Conservation (phyloP, 495 filamentous ascomycete species). For the Aspergillus sclerotiicarbonarius region DNA sequence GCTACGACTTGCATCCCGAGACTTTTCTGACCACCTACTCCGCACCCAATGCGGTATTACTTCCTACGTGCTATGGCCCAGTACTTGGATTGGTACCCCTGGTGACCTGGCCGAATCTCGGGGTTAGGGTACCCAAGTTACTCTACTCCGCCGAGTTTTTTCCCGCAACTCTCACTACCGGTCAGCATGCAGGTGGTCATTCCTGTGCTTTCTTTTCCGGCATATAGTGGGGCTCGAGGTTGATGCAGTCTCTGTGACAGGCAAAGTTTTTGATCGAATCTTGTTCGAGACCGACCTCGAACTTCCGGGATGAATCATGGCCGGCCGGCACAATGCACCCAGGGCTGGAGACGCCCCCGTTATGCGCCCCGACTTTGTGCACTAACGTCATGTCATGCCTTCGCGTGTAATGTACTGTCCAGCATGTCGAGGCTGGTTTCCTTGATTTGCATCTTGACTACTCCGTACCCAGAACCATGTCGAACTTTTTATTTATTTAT, state of each 20-base stretch:
- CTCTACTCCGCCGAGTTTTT: not conserved
- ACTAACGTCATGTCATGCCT: slow-evolving; percentile 1
- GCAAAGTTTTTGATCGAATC: not conserved
- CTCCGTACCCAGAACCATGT: not conserved
- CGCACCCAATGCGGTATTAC: not conserved
- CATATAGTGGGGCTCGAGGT: not conserved
- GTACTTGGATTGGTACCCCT: not conserved
- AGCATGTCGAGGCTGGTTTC: not conserved
- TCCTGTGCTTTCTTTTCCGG: not conserved
- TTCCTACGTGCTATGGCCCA: not conserved
- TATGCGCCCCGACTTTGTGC: not conserved
- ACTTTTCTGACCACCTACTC: no score
- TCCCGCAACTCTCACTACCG: not conserved
- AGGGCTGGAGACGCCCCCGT: not conserved
- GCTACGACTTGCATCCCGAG: no score
- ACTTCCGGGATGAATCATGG: not conserved
- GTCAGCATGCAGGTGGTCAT: slow-evolving; percentile 2
- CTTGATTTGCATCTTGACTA: not conserved
- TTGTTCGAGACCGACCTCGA: slow-evolving; percentile 3
- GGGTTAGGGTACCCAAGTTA: not conserved
- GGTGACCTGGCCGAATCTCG: not conserved
- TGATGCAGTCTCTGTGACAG: not conserved
- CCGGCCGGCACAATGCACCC: not conserved
- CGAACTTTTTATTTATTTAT: slow-evolving; percentile 3
- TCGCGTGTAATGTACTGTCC: not conserved